phyloP scores from a whole-genome alignment of 2,329 filamentous ascomycete species.

The Colletotrichum sojae region DNA sequence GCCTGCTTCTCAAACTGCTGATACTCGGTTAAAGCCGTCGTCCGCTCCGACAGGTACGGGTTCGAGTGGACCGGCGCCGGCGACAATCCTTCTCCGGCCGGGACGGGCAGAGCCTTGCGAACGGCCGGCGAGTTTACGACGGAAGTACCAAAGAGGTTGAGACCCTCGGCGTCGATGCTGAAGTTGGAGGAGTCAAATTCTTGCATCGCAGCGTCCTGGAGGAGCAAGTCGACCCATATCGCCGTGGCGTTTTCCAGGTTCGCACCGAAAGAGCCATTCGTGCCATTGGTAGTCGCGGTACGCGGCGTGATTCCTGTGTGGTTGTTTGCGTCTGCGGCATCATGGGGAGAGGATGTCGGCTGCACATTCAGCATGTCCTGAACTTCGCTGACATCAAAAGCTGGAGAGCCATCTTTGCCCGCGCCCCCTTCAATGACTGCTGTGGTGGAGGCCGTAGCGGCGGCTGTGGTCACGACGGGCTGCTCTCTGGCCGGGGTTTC shows the following conservation, averaged over 20 bases:
- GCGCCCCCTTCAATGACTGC: background rate
- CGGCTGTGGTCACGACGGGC: background rate
- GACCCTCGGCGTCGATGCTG: background rate
- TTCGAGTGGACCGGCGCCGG: constrained; percentile 13
- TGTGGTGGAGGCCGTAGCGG: background rate
- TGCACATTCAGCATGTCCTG: background rate
- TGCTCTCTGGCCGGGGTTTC: background rate
- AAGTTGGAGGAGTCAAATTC: constrained; percentile 20
- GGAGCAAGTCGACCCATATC: constrained; percentile 36
- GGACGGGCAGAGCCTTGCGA: background rate
- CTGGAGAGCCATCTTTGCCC: background rate
- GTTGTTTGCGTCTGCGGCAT: background rate
- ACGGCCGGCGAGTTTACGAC: constrained; percentile 17
- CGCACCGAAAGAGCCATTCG: constrained; percentile 16
- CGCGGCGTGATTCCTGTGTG: constrained; percentile 11
- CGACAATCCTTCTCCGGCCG: background rate
- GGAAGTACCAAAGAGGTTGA: constrained; percentile 14
- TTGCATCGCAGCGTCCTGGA: constrained; percentile 28
- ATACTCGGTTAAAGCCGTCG: background rate
- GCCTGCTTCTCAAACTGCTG: constrained; percentile 24
- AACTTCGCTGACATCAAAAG: too few relatives aligned
- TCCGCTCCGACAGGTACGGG: constrained; percentile 21
- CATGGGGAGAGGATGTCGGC: background rate
- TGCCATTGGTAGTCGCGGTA: background rate
- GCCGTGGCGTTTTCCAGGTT: constrained; percentile 35